A percentile compares a stretch with the other conserved stretches of the same genome.
phyloP scores from a whole-genome alignment of 2,329 filamentous ascomycete genomes.

The Microcyclospora tardicrescens region DNA sequence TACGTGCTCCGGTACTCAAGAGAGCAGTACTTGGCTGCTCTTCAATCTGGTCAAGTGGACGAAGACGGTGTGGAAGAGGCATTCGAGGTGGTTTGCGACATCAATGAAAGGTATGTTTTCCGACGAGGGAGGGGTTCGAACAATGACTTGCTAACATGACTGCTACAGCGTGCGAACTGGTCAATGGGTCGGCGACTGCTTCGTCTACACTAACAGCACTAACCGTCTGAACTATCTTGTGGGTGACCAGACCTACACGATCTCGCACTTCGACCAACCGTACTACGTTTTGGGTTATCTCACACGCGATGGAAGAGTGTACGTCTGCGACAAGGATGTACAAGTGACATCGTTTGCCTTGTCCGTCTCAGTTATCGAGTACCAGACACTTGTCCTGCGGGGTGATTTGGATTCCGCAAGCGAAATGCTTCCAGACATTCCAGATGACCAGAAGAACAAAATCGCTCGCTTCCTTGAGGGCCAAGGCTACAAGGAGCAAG shows the following conservation, averaged over 20 bases:
- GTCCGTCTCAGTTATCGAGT: conserved; percentile 86
- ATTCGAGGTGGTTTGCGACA: conserved; percentile 92
- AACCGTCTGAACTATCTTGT: conserved; percentile 97
- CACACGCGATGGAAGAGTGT: conserved; percentile 85
- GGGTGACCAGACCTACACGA: conserved; percentile 93
- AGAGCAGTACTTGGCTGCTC: conserved; percentile 72
- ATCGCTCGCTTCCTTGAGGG: conserved; percentile 95
- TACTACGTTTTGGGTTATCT: conserved; percentile 96
- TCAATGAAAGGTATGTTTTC: conserved; percentile 61
- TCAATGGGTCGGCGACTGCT: conserved; percentile 97
- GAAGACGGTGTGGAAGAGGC: conserved; percentile 88
- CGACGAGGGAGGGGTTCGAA: not conserved
- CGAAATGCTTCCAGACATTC: conserved; percentile 69
- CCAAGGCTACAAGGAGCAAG: conserved; percentile 91
- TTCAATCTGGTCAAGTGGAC: conserved; percentile 71
- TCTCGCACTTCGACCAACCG: conserved; percentile 89
- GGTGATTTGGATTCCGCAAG: conserved; percentile 85
- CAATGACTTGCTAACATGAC: not conserved
- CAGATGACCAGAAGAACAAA: conserved; percentile 91
- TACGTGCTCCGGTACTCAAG: conserved; percentile 88
- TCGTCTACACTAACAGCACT: conserved; percentile 95
- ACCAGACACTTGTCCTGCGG: conserved; percentile 88
- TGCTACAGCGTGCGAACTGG: conserved; percentile 65
- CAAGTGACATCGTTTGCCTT: conserved; percentile 79
- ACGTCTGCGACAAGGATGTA: conserved; percentile 92